Evolutionary conservation across 768 basidiomycete genomes (phyloP), one percentile per base, ranked within the genome.

Genomic region (Rossbeevera mucosa): DNA sequence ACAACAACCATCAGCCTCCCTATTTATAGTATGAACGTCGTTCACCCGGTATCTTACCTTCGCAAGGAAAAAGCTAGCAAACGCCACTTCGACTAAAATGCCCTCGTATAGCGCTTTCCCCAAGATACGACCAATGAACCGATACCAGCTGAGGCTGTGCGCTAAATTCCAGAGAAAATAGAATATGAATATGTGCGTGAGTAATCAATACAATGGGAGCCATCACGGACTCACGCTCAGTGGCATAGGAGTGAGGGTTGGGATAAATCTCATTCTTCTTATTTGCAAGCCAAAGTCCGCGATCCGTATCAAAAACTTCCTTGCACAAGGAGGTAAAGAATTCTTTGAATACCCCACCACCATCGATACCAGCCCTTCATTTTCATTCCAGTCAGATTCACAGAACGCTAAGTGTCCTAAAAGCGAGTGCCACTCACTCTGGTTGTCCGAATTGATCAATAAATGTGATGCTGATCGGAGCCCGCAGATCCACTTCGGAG

Each of bases 61-160:
- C 7, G 89, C 82, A 50, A 96, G 76, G 78, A 98, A 98, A 76
- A 98, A 99, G 2, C 85, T 82, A 3, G 96, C 94, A 67, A 98
- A 98, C 0, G 88, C 88, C 2, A 97, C 92, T 57, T 97, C 93
- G 14, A 95, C 85, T 7, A 99, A 75, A 43, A 98, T 96, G 1
- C 94, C 94, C 48, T 97, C 91, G 61, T 99, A 98, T 65, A 99
- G 76, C 0, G 95, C 96, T 66, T 98, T 98, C 5, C 95, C 95
- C 1, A 99, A 76, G 18, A 99, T 90, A 2, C 91, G 78, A 0
- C 96, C 96, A 54, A 97, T 88, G 69, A 95, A 94, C 1, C 84
- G 80, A 64, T 90, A 98, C 95, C 95, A 98, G 40, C 80, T 82
- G 44, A 97, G 74, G 63, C 85, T 94, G 63, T 91, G 87, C 0